A percentile compares a stretch with the other conserved stretches of the same genome.
These are phyloP conservation scores for Tephrocybe sp. DNA, from an alignment of 768 basidiomycete genomes.

Conservation along the genomic window DNA sequence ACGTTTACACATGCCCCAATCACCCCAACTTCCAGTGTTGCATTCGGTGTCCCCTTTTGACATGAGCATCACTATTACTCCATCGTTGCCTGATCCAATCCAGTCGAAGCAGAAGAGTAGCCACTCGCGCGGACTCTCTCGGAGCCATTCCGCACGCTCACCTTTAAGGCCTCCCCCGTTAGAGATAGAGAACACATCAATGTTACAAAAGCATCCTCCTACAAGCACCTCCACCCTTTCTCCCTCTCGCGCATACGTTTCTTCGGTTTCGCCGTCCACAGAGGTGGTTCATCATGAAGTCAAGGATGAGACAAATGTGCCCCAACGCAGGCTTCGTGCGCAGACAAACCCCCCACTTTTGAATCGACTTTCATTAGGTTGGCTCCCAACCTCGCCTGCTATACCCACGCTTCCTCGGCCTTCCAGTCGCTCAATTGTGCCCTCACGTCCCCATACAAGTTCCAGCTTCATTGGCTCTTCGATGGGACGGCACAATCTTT, in stretches of 20 bases:
- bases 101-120: not conserved
- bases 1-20: conserved; percentile 9
- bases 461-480: not conserved
- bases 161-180: conserved; percentile 6
- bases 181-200: conserved; percentile 7
- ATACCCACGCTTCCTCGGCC: conserved; percentile 24
- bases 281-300: conserved; percentile 7
- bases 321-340: conserved; percentile 31
- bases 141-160: conserved; percentile 38
- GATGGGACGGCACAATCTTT: conserved; percentile 1
- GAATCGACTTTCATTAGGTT: conserved; percentile 65
- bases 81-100: conserved; percentile 28
- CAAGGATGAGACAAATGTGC: conserved; percentile 13
- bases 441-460: conserved; percentile 16
- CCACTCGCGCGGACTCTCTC: conserved; percentile 33
- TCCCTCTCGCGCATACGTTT: not conserved
- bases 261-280: conserved; percentile 10
- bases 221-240: not conserved
- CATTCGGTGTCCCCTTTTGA: conserved; percentile 27
- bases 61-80: conserved; percentile 22
- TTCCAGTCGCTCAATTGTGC: conserved; percentile 15
- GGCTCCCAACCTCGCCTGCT: conserved; percentile 49
- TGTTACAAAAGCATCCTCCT: not conserved
- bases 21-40: conserved; percentile 26
- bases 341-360: conserved; percentile 69